A percentile compares a stretch with the other conserved stretches of the same genome.
These are phyloP conservation scores for Auxenochlorella pyrenoidosa DNA, from an alignment of 139 green algal species.

Conservation along the genomic window DNA sequence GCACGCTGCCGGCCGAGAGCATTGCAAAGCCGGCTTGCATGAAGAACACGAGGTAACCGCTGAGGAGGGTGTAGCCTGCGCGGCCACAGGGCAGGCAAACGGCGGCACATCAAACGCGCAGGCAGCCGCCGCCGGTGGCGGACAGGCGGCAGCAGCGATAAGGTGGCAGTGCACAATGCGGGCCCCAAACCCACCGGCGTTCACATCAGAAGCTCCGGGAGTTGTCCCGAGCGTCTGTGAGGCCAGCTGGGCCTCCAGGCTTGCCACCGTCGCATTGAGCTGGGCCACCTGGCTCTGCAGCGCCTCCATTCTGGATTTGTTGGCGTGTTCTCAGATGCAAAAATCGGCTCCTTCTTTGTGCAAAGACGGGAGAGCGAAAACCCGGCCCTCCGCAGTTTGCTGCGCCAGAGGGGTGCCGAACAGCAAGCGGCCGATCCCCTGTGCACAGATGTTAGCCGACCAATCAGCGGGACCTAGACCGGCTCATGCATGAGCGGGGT, in stretches of 20 bases:
- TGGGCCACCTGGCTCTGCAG: background rate
- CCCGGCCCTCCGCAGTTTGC: background rate
- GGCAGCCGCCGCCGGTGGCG: background rate
- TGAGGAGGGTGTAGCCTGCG: constrained; percentile 14
- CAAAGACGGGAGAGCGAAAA: background rate
- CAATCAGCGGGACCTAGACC: too few species aligned
- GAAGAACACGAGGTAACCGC: constrained; percentile 63
- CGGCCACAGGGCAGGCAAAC: background rate
- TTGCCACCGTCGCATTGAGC: background rate
- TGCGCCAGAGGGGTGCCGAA: too few species aligned
- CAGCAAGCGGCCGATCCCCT: too few species aligned
- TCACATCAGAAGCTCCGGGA: constrained; percentile 1
- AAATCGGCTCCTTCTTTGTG: background rate
- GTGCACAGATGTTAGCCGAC: too few species aligned
- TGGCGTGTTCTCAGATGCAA: background rate
- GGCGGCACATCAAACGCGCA: background rate
- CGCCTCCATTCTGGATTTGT: background rate
- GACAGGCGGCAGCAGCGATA: background rate
- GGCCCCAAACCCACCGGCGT: background rate
- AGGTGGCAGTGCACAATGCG: background rate
- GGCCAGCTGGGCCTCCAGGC: background rate
- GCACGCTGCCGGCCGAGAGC: constrained; percentile 80
- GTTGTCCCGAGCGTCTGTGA: background rate
- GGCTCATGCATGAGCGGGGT: too few species aligned
- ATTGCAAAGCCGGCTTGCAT: constrained; percentile 93